phyloP scores from a whole-genome alignment of 805 yeast genomes.

The Candida glaebosa region DNA sequence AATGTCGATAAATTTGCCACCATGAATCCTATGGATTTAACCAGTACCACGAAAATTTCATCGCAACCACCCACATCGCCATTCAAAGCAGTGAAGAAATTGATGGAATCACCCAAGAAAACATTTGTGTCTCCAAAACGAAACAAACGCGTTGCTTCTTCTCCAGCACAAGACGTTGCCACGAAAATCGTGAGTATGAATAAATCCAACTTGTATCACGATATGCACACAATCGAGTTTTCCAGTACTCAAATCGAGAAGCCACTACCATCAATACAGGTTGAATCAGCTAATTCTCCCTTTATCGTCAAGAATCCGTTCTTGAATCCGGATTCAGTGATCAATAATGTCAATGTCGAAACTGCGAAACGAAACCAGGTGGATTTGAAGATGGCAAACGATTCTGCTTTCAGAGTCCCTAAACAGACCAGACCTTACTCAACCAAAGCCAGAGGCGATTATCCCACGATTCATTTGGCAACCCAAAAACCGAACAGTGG shows the following conservation, averaged over 20 bases:
- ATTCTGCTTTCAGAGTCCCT: background rate
- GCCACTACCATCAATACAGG: background rate
- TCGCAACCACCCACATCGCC: slow-evolving; percentile 1
- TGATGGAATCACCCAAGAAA: slow-evolving; percentile 4
- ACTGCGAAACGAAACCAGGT: background rate
- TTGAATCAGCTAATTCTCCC: background rate
- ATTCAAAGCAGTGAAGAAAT: slow-evolving; percentile 4
- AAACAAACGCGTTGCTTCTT: slow-evolving; percentile 1
- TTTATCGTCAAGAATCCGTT: background rate
- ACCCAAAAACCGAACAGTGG: slow-evolving; percentile 9
- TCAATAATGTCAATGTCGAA: slow-evolving; percentile 1
- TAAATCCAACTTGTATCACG: background rate
- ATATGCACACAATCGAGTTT: background rate
- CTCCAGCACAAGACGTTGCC: background rate
- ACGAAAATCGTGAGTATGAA: background rate
- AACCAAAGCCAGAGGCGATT: background rate
- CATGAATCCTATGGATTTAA: background rate
- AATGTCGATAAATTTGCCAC: background rate
- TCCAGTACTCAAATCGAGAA: background rate
- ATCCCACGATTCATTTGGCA: slow-evolving; percentile 9
- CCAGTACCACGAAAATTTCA: background rate
- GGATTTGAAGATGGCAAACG: background rate
- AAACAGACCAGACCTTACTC: background rate
- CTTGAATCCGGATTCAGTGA: background rate
- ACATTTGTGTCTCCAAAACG: slow-evolving; percentile 3